Evolutionary conservation across 2,329 filamentous ascomycete species (phyloP), one percentile per base, ranked within the genome.

Genomic region (Ophiostoma ulmi): DNA sequence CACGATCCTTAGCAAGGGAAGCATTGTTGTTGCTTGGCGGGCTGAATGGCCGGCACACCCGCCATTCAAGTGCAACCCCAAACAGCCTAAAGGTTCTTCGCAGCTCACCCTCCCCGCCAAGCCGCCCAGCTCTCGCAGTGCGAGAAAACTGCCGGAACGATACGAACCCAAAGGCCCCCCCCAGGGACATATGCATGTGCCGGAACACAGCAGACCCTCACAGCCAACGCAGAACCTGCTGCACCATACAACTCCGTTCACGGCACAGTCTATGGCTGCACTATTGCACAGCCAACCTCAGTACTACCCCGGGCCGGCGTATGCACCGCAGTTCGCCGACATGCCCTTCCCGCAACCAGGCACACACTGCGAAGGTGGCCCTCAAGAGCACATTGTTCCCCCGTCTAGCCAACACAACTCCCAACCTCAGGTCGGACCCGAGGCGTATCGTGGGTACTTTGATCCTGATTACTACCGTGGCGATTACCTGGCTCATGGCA

Each of bases 1-100:
- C 63, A 87, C 79, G 71, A 79, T 83, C 17, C 87, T 94, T 71
- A 93, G 90, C 77, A 79, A 85, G 70, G 91, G 91, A 67, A 92
- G 87, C 75, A 81, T 91, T 66, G 87, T 93, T 63, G 90, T 94
- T 20, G 84, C 90, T 76, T 96, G 92, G 92, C 88, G 89, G 77
- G 87, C 91, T 3, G 90, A 93, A 77, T 96, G 92, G 92, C 91
- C 92, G 61, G 86, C 88, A 74, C 81, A 86, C 39, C 85, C 90
- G n/a, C 91, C 91, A 0, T 94, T 94, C 78, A 84, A 87, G 73
- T 84, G 87, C 31, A 84, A 90, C 74, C 86, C 87, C 70, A 81
- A 81, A 52, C 78, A 80, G 41, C 71, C 76, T 20, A 81, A 79
- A 69, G 20, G 10, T 20, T 69, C 72, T 26, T 69, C 75, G 14